Conservation (phyloP, 352 stramenopile genomes). For the Phytophthora sansomeana region DNA sequence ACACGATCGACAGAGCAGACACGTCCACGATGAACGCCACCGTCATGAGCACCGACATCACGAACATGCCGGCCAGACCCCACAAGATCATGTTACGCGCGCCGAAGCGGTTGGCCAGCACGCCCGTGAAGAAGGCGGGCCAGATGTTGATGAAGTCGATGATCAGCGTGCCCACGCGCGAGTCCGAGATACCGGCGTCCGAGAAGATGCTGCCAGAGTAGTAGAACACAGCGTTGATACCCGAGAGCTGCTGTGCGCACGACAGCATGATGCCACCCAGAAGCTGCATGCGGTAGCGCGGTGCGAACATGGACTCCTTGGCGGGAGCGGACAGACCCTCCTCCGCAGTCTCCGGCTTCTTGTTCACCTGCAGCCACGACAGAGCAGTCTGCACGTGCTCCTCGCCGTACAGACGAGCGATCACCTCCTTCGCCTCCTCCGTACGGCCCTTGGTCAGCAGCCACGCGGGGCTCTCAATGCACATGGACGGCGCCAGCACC, state of each 20-base stretch:
- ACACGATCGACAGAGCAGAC: no score
- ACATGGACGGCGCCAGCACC: slow-evolving; percentile 40
- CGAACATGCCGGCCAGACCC: slow-evolving; percentile 45
- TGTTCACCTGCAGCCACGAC: slow-evolving; percentile 22
- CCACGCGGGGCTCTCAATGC: slow-evolving; percentile 23
- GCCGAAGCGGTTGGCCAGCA: slow-evolving; percentile 17
- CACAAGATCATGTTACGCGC: slow-evolving; percentile 25
- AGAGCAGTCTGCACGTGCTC: slow-evolving; percentile 28
- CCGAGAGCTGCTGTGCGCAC: slow-evolving; percentile 16
- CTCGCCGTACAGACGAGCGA: slow-evolving; percentile 28
- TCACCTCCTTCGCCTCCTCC: slow-evolving; percentile 21
- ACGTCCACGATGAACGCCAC: neutral
- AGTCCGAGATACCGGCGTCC: no score
- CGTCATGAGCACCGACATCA: slow-evolving; percentile 22
- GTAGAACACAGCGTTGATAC: slow-evolving; percentile 21
- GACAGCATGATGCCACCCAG: slow-evolving; percentile 14
- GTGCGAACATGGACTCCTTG: slow-evolving; percentile 32
- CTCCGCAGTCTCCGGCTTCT: slow-evolving; percentile 2
- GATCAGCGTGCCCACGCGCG: no score
- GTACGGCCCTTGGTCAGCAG: slow-evolving; percentile 27
- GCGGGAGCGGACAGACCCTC: slow-evolving; percentile 14
- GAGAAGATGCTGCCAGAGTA: no score
- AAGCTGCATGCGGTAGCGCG: slow-evolving; percentile 24
- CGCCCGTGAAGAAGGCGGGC: no score
- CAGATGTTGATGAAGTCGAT: no score